A percentile compares a stretch with the other conserved stretches of the same genome.
Evolutionary conservation across 352 stramenopile species (phyloP).

Genomic region (Phytophthora pistaciae): DNA sequence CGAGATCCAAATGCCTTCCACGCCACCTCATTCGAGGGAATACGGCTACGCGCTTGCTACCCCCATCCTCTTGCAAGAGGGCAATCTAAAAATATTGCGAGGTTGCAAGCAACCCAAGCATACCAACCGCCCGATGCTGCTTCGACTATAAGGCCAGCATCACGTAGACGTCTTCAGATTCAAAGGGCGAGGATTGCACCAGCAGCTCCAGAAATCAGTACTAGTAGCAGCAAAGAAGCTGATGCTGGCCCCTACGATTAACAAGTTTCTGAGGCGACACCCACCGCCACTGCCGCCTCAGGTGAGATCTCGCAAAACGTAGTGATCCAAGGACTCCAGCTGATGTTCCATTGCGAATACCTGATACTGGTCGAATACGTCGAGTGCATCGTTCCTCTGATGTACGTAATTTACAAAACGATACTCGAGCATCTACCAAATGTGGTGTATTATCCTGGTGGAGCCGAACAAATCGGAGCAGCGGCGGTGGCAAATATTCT

Average conservation of each 20-base stretch:
- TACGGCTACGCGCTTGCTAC: background rate
- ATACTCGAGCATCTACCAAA: background rate
- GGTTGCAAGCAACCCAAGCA: too few relatives aligned
- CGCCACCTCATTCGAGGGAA: background rate
- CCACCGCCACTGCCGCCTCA: background rate
- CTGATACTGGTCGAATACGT: conserved; percentile 1
- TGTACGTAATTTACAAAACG: conserved; percentile 2
- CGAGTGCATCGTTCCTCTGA: background rate
- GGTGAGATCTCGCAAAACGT: background rate
- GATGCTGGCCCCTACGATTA: background rate
- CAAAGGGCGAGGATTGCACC: background rate
- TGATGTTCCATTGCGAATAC: conserved; percentile 2
- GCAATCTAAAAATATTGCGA: background rate
- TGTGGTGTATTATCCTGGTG: background rate
- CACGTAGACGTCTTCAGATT: too few relatives aligned
- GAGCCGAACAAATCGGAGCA: background rate
- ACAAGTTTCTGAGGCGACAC: background rate
- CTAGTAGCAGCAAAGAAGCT: background rate
- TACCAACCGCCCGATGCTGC: too few relatives aligned
- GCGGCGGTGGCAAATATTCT: background rate
- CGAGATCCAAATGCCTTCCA: too few relatives aligned
- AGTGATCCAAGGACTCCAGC: background rate
- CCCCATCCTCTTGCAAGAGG: background rate
- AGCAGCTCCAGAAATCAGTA: background rate
- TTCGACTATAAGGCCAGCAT: too few relatives aligned